Conservation (phyloP, 2,329 filamentous ascomycete species). For the Beauveria varroae region DNA sequence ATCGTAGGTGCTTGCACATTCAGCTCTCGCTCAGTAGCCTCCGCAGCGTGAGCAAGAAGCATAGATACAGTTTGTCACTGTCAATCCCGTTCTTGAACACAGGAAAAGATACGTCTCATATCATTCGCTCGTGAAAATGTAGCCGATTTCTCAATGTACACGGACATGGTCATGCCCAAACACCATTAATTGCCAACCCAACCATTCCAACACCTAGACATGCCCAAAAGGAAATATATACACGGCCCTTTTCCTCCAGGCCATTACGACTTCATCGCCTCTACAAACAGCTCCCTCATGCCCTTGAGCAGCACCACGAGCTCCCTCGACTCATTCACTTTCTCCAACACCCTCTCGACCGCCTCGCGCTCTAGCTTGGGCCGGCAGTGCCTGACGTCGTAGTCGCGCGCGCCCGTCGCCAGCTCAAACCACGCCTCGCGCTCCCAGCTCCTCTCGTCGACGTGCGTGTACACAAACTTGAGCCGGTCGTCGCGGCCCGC, state of each 20-base stretch:
- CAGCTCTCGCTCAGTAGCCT: no score
- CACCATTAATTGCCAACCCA: neutral
- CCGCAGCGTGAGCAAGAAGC: neutral
- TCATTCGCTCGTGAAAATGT: neutral
- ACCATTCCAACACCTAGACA: neutral
- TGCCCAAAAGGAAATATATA: neutral
- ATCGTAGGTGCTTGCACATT: no score
- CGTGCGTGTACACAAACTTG: conserved; percentile 82
- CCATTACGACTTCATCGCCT: conserved; percentile 47
- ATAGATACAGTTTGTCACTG: neutral
- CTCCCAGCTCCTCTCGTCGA: conserved; percentile 82
- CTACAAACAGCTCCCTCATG: conserved; percentile 73
- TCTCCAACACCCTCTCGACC: conserved; percentile 68
- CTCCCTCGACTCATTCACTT: conserved; percentile 74
- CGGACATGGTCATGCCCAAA: neutral
- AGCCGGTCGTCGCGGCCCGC: conserved; percentile 76
- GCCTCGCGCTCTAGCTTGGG: conserved; percentile 77
- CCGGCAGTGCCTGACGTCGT: conserved; percentile 71
- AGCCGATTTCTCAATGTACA: neutral
- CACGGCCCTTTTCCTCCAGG: neutral
- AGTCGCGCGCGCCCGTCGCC: conserved; percentile 71
- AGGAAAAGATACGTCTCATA: neutral
- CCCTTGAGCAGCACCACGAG: conserved; percentile 67
- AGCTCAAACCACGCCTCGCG: conserved; percentile 92
- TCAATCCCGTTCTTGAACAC: neutral